Evolutionary conservation across 768 basidiomycete species (phyloP), one percentile per base, ranked within the genome.

Genomic region (Baorangia bicolor): DNA sequence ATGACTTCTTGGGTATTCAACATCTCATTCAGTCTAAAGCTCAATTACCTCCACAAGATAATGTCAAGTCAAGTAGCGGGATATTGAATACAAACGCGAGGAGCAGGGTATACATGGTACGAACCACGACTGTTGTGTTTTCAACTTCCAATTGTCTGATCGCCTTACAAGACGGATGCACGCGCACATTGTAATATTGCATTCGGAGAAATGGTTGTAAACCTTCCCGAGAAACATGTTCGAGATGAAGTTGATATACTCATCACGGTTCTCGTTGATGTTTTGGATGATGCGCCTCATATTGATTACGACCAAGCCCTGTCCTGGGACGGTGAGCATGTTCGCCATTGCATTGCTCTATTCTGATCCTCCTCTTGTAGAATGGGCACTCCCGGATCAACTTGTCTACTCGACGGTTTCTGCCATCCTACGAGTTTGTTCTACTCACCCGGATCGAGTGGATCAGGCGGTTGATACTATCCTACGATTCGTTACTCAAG

Each of bases 341-440:
- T 43, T 38, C 45, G 14, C 21, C 27, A 39, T 27, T 38, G 18
- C 5, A 23, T 23, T 13, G 14, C 39, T 35, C 7, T 28, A 21
- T 37, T 44, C 48, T 63, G 16, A 58, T 42, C 21, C n/a, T 48
- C 20, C 13, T 28, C 18, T 28, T 35, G n/a, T 41, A 94, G 92
- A 91, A 60, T 94, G 92, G 92, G 81, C 92, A 3, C 77, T 92
- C 31, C 87, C 93, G 35, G 90, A 95, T 70, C 89, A 93, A 64
- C 80, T 95, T 38, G 86, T 90, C 2, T 90, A 79, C 65, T 85
- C 88, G 1, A 91, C 86, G 4, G 80, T 92, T 23, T 88, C 87
- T 5, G 88, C 92, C 12, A 74, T 93, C 9, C 76, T 95, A 42
- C 78, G 83, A 49, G 74, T 92, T 21, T 84, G 88, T 21, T 80